These are phyloP conservation scores for Candida maris DNA, from an alignment of 805 yeast genomes.

Conservation along the genomic window DNA sequence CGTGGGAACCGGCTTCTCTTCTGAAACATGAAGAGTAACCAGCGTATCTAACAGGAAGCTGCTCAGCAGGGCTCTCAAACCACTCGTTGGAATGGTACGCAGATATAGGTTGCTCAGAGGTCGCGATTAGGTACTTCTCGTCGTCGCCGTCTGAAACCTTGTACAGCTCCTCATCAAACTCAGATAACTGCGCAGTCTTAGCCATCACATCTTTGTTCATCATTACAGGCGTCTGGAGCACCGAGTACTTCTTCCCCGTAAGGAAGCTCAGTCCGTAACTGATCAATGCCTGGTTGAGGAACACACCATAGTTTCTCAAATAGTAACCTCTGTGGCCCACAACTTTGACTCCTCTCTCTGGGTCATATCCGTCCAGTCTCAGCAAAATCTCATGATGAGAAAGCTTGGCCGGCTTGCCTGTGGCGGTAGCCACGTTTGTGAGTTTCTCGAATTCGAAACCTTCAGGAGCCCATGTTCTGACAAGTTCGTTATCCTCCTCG, in stretches of 20 bases:
- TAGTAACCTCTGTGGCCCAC: slow-evolving; percentile 99
- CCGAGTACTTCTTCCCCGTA: slow-evolving; percentile 68
- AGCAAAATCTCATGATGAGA: slow-evolving; percentile 95
- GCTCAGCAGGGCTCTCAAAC: slow-evolving; percentile 97
- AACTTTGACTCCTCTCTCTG: slow-evolving; percentile 96
- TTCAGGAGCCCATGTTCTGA: slow-evolving; percentile 85
- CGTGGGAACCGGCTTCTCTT: slow-evolving; percentile 99
- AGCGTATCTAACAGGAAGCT: slow-evolving; percentile 93
- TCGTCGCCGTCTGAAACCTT: slow-evolving; percentile 96
- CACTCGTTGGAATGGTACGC: slow-evolving; percentile 97
- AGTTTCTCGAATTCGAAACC: slow-evolving; percentile 47
- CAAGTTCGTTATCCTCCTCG: slow-evolving; percentile 87
- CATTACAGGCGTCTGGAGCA: slow-evolving; percentile 98
- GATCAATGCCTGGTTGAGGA: slow-evolving; percentile 95
- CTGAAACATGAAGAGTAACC: slow-evolving; percentile 99
- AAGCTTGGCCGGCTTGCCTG: slow-evolving; percentile 70
- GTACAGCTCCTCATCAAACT: slow-evolving; percentile 96
- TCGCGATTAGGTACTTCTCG: slow-evolving; percentile 96
- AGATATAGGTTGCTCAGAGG: slow-evolving; percentile 98
- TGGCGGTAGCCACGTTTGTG: slow-evolving; percentile 68
- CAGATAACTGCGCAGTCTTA: slow-evolving; percentile 96
- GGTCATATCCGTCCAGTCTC: slow-evolving; percentile 96
- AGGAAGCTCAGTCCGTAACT: slow-evolving; percentile 90
- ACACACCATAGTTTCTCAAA: slow-evolving; percentile 91
- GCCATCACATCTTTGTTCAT: slow-evolving; percentile 99